Evolutionary conservation across 108 stramenopile species (phyloP).

Genomic region (Pseudonitzschia multiseries): DNA sequence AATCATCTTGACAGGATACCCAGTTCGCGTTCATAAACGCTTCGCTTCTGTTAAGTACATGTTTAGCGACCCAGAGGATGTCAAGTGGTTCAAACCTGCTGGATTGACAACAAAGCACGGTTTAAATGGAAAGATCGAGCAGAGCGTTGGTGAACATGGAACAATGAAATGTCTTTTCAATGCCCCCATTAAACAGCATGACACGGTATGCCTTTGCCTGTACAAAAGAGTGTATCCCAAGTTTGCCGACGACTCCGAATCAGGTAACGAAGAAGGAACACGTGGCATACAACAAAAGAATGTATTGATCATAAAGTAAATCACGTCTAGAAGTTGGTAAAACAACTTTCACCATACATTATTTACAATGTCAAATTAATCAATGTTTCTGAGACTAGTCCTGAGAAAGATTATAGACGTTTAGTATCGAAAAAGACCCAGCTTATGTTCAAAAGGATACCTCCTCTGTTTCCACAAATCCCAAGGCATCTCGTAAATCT

Average conservation of each 20-base stretch:
- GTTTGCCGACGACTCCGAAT: constrained; percentile 47
- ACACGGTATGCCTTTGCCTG: constrained; percentile 95
- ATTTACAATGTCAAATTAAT: not conserved
- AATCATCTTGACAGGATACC: constrained; percentile 96
- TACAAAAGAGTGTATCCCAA: constrained; percentile 99
- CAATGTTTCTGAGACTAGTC: not conserved
- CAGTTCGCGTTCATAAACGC: constrained; percentile 95
- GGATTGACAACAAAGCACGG: constrained; percentile 96
- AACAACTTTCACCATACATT: not conserved
- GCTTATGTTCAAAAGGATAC: not conserved
- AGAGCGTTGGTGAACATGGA: constrained; percentile 98
- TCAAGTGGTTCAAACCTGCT: constrained; percentile 98
- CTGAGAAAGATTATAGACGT: not conserved
- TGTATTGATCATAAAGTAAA: constrained; percentile 26
- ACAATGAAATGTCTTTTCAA: constrained; percentile 99
- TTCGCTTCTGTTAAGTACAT: constrained; percentile 97
- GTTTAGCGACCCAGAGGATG: constrained; percentile 98
- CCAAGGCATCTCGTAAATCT: constrained; percentile 5
- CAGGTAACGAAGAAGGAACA: constrained; percentile 19
- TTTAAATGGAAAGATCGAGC: constrained; percentile 91
- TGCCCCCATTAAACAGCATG: constrained; percentile 95
- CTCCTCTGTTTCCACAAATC: not conserved
- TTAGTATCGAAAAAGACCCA: not conserved
- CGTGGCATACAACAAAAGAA: constrained; percentile 21
- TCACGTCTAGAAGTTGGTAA: not conserved